Evolutionary conservation across 768 basidiomycete species (phyloP), one percentile per base, ranked within the genome.

Genomic region (Suillus ampliporus): DNA sequence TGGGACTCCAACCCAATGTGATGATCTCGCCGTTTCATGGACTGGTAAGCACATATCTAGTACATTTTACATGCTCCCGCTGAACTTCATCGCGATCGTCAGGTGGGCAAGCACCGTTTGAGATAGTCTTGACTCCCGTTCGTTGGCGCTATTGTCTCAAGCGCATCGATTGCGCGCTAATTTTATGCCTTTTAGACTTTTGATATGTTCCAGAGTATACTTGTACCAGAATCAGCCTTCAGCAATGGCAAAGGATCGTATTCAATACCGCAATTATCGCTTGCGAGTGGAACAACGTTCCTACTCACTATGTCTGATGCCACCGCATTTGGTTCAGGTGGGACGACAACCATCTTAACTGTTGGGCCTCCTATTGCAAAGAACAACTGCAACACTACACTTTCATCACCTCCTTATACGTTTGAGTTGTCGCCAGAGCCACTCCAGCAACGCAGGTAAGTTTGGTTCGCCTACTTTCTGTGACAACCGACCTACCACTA

Each of bases 251-350:
- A 80, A 63, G 89, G 88, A 52, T 80, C 82, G 0, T 90, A 79
- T 69, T 75, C 80, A 10, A 69, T 81, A 31, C 52, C 74, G 0
- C 80, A 78, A 61, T 64, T 91, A 13, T 77, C 80, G 2, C 74
- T 87, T 43, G 35, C 72, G 17, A 67, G 76, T 8, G 75, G 70
- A 41, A 69, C 79, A 21, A 71, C 76, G 58, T 77, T 91, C 52
- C 53, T 91, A 15, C 62, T 88, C 23, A 81, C 84, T 37, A 89
- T 93, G 88, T 91, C 88, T 26, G 91, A 93, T 68, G 79, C 85
- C 17, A 83, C 83, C 31, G 90, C 89, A 1, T 91, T 88, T 69
- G 89, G 77, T 43, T 78, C 86, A 8, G 91, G 91, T 3, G 91
- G 89, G 28, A 78, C 80, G 31, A 82, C 85, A 14, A 61, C 73